Evolutionary conservation across 164 flowering plant genomes (phyloP).

Genomic region (Vitis labrusca): DNA sequence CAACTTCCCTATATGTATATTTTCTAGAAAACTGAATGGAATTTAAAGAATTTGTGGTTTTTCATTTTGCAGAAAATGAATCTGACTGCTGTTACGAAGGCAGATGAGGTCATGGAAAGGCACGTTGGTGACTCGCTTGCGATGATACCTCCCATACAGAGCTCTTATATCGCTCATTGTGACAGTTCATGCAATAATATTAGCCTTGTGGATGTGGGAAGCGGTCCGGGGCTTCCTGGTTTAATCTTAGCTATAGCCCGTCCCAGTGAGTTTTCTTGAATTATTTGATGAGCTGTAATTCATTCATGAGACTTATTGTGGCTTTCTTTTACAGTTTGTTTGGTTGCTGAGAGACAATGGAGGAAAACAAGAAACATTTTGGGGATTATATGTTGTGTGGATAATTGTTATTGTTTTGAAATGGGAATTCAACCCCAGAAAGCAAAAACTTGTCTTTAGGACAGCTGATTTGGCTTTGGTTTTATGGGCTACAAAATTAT

Average conservation of each 20-base stretch:
- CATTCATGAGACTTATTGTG: background rate
- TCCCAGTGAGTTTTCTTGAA: slow-evolving; percentile 46
- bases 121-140: slow-evolving; percentile 91
- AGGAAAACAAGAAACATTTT: too few species aligned
- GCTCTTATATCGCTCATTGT: slow-evolving; percentile 46
- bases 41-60: background rate
- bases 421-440: too few species aligned
- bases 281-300: background rate
- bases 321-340: background rate
- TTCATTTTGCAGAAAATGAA: slow-evolving; percentile 72
- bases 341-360: too few species aligned
- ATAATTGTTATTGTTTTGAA: too few species aligned
- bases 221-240: slow-evolving; percentile 90
- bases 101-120: slow-evolving; percentile 73
- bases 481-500: too few species aligned
- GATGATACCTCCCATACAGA: slow-evolving; percentile 58
- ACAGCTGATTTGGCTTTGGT: too few species aligned
- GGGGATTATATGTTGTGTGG: too few species aligned
- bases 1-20: too few species aligned
- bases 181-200: slow-evolving; percentile 39
- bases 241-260: slow-evolving; percentile 79
- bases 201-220: slow-evolving; percentile 79
- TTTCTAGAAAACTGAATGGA: background rate
- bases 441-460: too few species aligned
- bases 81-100: slow-evolving; percentile 67